Percentiles rank a stretch among this genome's conserved stretches.
phyloP scores from a whole-genome alignment of 129 eudicot species.

The Escallonia rubra region DNA sequence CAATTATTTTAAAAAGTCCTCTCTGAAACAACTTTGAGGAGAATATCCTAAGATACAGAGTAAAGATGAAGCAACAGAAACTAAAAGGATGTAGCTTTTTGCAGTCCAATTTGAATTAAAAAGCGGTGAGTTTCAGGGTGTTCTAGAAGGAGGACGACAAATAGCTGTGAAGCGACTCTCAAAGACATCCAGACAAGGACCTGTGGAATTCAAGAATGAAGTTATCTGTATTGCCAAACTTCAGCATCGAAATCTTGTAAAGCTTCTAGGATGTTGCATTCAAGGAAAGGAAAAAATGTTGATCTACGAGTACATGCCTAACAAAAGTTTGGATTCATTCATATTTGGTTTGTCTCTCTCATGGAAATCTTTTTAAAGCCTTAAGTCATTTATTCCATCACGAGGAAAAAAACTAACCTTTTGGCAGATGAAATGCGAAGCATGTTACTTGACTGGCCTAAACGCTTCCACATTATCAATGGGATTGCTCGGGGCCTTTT shows the following conservation, averaged over 20 bases:
- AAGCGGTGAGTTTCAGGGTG: conserved; percentile 20
- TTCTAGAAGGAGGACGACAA: conserved; percentile 27
- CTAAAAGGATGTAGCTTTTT: too few relatives aligned
- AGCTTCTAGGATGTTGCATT: conserved; percentile 41
- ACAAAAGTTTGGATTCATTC: conserved; percentile 38
- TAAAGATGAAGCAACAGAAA: too few relatives aligned
- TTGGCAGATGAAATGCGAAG: conserved; percentile 23
- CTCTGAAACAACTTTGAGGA: too few relatives aligned
- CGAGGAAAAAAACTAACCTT: neutral
- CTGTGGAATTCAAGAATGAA: conserved; percentile 34
- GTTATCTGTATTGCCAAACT: conserved; percentile 32
- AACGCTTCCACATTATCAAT: conserved; percentile 32
- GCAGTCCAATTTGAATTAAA: too few relatives aligned
- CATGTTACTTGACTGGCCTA: conserved; percentile 39
- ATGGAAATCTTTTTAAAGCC: neutral
- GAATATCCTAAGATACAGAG: too few relatives aligned
- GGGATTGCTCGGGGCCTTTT: conserved; percentile 47
- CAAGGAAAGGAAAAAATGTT: conserved; percentile 33
- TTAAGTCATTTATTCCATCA: neutral
- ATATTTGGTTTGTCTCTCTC: conserved; percentile 33
- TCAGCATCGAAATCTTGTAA: conserved; percentile 46
- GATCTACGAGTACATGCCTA: conserved; percentile 39
- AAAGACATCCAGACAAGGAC: conserved; percentile 33
- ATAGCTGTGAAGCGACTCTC: conserved; percentile 40
- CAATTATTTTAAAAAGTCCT: too few relatives aligned